Evolutionary conservation across 768 basidiomycete species (phyloP).

Genomic region (Phylloporus rhodoxanthus): DNA sequence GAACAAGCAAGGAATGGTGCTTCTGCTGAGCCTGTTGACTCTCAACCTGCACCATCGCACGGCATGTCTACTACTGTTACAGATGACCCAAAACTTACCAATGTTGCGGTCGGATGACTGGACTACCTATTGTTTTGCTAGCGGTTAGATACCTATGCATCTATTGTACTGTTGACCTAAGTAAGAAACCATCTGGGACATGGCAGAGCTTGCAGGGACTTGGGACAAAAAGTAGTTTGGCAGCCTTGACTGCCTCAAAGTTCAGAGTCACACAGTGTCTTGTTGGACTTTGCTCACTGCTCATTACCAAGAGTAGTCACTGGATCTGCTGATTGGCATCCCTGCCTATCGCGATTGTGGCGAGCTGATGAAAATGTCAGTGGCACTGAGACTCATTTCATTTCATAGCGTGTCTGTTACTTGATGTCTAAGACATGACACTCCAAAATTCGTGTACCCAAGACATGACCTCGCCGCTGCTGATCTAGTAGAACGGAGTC

Average conservation of each 20-base stretch:
- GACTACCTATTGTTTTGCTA: neutral
- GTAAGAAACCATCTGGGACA: too few species aligned
- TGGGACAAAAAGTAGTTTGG: too few species aligned
- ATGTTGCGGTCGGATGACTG: neutral
- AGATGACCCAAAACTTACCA: constrained; percentile 1
- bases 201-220: too few species aligned
- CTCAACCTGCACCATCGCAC: constrained; percentile 20
- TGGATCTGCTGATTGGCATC: neutral
- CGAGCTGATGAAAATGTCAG: neutral
- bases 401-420: neutral
- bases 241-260: too few species aligned
- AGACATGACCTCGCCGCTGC: neutral
- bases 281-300: neutral
- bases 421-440: neutral
- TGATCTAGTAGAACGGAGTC: neutral
- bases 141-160: neutral
- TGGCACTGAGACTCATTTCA: neutral
- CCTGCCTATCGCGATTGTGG: neutral
- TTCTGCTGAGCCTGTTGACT: constrained; percentile 7
- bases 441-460: neutral
- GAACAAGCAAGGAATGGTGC: constrained; percentile 16
- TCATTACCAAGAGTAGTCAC: neutral
- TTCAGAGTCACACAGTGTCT: neutral
- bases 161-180: too few species aligned
- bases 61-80: constrained; percentile 14